Base-by-base conservation (phyloP, 352 stramenopile genomes). In the Phytophthora colocasiae region DNA sequence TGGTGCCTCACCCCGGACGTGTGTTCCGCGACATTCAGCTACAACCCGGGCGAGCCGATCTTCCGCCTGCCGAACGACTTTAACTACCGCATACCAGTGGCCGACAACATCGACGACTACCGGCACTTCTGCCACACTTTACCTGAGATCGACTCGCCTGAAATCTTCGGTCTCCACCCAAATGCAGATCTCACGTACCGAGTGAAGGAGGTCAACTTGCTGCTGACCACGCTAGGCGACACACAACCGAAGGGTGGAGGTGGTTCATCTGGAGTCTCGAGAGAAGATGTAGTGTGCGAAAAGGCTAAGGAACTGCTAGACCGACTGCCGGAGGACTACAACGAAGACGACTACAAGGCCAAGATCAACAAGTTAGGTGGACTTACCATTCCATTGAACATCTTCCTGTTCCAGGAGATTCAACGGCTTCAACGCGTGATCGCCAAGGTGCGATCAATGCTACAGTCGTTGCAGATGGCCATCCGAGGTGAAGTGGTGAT, bases 351-450 rank as follows among this genome's bases (percentile, higher is more conserved):
- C 60, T 99, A 99, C 84, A 99, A 98, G 65, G 83, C 83, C 53
- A 98, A 98, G 76, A 98, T 99, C 67, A 92, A 96, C 69, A 98
- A 98, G 67, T 70, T 99, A 3, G 96, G 96, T 3, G 97, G 97
- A 0, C 91, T 99, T 45, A 91, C 92, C 47, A 94, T 98, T 49
- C 97, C 97, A 22, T 87, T 99, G 59, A 99, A 99, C 63, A 99
- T 99, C 55, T 99, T 99, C 73, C 77, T 99, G 22, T 99, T 98
- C 82, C 96, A 98, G 83, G 97, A 99, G 72, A 98, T 99, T 58
- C 95, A 99, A 75, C 89, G 97, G 1, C 81, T 99, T 45, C 95
- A 99, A 69, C 88, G 86, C 39, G 97, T 99, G 36, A 95, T 99
- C 58, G 82, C 85, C 52, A 99, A 98, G 76, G 97, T 99, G 40